Percentiles rank a stretch among this genome's conserved stretches.
Evolutionary conservation across 2,329 filamentous ascomycete genomes (phyloP).

Genomic region (Metarhizium anisopliae): DNA sequence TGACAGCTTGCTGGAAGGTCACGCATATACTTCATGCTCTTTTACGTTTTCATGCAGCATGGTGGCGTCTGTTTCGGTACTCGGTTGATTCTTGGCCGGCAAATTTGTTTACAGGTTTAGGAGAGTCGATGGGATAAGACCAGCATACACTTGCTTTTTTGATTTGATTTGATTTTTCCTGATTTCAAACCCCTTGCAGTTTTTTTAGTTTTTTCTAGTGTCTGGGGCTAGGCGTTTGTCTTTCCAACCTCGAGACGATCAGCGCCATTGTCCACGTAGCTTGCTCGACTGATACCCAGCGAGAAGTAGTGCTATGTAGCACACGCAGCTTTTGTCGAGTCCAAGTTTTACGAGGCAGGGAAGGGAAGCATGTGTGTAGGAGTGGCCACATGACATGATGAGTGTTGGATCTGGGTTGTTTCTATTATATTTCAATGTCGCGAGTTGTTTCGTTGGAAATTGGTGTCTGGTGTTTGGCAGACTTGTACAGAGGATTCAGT

Average conservation of each 20-base stretch:
- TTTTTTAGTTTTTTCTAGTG: constrained; percentile 8
- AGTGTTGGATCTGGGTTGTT: neutral
- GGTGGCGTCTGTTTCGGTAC: constrained; percentile 23
- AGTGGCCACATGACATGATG: neutral
- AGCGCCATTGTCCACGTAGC: neutral
- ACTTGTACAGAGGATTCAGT: neutral
- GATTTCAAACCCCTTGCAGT: neutral
- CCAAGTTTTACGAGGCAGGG: constrained; percentile 1
- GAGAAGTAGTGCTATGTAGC: neutral
- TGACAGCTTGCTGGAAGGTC: neutral
- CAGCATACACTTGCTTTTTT: constrained; percentile 1
- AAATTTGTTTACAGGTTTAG: constrained; percentile 5
- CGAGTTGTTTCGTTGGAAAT: neutral
- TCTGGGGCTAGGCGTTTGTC: constrained; percentile 8
- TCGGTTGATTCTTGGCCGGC: constrained; percentile 8
- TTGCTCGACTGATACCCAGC: constrained; percentile 12
- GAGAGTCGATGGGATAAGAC: constrained; percentile 5
- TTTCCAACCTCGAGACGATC: neutral
- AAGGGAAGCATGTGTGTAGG: neutral
- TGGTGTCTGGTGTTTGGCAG: constrained; percentile 4
- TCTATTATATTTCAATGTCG: neutral
- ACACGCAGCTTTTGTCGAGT: constrained; percentile 1
- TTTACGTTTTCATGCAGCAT: constrained; percentile 27
- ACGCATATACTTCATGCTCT: constrained; percentile 12
- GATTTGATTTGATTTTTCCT: constrained; percentile 5